Evolutionary conservation across 1,284 basidiomycete species (phyloP), one percentile per base, ranked within the genome.

Genomic region (Ceratobasidium sp.): DNA sequence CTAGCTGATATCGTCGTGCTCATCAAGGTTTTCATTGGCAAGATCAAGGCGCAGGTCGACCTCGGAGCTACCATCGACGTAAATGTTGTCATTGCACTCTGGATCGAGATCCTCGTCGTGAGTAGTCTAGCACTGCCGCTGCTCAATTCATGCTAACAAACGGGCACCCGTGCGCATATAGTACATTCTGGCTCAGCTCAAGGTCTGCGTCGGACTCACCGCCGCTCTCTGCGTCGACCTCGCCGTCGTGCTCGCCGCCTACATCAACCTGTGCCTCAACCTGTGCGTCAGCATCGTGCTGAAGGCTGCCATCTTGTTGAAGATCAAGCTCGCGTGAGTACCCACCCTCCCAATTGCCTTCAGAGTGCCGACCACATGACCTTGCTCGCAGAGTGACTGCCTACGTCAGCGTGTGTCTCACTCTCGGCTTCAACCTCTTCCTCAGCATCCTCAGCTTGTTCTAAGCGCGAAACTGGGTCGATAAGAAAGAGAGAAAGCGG

Each of bases 51-150:
- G 4, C 1, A 29, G 9, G 19, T 58, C 29, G 54, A 27, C 16
- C 65, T 69, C 59, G 58, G 39, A 27, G 43, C 37, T n/a, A 31
- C 48, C 24, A 53, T 59, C 43, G 54, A 75, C 59, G 56, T 62
- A 9, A 0, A 11, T 7, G 2, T 61, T 16, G 19, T 24, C 65
- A 59, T 56, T 24, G 19, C 59, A 19, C 24, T 53, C 5, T 2
- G 29, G 22, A 34, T 65, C 69, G 13, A 16, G n/a, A 51, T 63
- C 54, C 19, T 53, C 19, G n/a, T 63, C 41, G 69, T 73, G 51
- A 37, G 72, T 54, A 39, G 8, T 11, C 49, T 13, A 19, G 54
- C 22, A 8, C 59, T 11, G 13, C 22, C 16, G 34, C n/a, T 16
- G 24, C 51, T 27, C 51, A 8, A 24, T 14, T 1, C n/a, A 11